Evolutionary conservation across 1,139 yeast genomes (phyloP), one percentile per base, ranked within the genome.

Genomic region (Kluyveromyces sp.): DNA sequence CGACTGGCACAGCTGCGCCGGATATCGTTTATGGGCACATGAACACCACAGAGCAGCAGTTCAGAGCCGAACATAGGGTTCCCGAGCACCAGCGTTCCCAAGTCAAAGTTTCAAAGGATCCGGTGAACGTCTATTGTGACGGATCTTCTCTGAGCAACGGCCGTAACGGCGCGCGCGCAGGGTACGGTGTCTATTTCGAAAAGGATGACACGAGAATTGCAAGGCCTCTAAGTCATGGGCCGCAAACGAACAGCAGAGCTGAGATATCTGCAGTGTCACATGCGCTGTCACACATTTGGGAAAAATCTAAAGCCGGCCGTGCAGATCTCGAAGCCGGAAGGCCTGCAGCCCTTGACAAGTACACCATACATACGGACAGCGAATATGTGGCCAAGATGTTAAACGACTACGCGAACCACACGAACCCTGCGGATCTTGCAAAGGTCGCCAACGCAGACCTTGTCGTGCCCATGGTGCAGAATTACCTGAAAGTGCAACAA

Each of bases 191-290:
- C 0, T 85, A 67, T 58, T 86, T 74, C 58, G 89, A 87, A 0
- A 11, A 7, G 12, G 12, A 17, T 9, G 15, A 33, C 26, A 33
- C 8, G 7, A 33, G 36, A n/a, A 33, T 33, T 22, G 36, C 36
- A 8, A 19, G 13, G 22, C 77, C 80, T 0, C 66, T 81, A 29
- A 42, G 42, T 2, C 67, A 65, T 1, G 73, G 66, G 1, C 63
- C 63, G 4, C 85, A 80, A 34, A 87, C 95, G 0, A 89, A 87
- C 56, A 89, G 84, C 54, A 67, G 88, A 37, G 94, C 94, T 2
- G 96, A 89, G 61, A 69, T 88, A 17, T 60, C 67, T 16, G 96
- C 94, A 0, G 69, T 84, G 19, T 59, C 65, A 4, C 70, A 70
- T 38, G 94, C 94, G 0, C 60, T 83, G 42, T 57, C 60, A 7